Evolutionary conservation across 1,284 basidiomycete genomes (phyloP), one percentile per base, ranked within the genome.

Genomic region (Leccinum griseonigrum): DNA sequence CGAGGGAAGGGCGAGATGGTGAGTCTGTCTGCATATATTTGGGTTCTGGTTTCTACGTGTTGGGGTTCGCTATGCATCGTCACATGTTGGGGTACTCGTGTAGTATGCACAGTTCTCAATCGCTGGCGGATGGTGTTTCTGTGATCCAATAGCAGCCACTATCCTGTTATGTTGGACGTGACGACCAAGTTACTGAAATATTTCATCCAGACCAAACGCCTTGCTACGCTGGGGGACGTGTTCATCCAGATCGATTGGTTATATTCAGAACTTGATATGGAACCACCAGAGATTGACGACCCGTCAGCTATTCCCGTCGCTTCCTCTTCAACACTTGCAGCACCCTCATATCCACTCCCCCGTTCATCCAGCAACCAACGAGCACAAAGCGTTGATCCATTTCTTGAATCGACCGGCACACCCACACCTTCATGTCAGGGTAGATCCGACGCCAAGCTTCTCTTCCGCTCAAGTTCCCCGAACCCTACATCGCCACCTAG

Each of bases 1-100:
- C 80, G 88, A 58, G 92, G 90, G 16, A 92, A 93, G 73, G 81
- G 81, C 14, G 92, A 94, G 82, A 81, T 92, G 51, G 90, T 92
- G 67, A 71, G 90, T 80, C 16, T 11, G 38, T 57, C 31, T 56
- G 18, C 10, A 3, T 29, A 40, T 31, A 32, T 55, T 22, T 1
- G 5, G 34, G 34, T 50, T n/a, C 40, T 51, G 2, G 31, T 51
- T 56, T 59, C 26, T 40, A 36, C 0, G n/a, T 10, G 53, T 29
- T 26, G 55, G 18, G 52, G n/a, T 43, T 4, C 18, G 40, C 11
- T 51, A 10, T 14, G 32, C 5, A 28, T 14, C n/a, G 32, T 26
- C 38, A 18, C 56, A 14, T 28, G 28, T 54, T 16, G 8, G 3
- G 31, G 34, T 40, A 22, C 8, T n/a, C 11, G n/a, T 26, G 28